Conservation (phyloP, 345 rosid genomes). For the Gossypium rotundifolium region DNA sequence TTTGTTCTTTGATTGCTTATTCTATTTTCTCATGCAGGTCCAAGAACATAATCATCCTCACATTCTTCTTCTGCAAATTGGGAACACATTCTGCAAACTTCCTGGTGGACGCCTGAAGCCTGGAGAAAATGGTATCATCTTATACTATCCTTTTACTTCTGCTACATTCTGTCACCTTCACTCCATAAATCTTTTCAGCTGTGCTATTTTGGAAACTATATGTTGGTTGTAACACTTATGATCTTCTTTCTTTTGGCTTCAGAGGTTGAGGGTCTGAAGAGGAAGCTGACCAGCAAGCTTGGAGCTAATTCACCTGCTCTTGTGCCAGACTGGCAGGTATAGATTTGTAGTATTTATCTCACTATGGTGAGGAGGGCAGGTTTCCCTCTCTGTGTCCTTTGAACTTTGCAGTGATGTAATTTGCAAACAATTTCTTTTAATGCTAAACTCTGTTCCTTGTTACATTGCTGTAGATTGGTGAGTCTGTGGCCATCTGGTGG, state of each 20-base stretch:
- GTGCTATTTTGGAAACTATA: not conserved
- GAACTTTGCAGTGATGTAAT: not conserved
- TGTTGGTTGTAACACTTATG: conserved; percentile 13
- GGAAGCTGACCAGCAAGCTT: conserved; percentile 92
- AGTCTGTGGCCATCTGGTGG: conserved; percentile 98
- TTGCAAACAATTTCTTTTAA: not conserved
- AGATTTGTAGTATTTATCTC: not conserved
- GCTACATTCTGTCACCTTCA: not conserved
- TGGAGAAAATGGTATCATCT: conserved; percentile 79
- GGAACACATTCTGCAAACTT: conserved; percentile 97
- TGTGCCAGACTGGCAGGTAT: conserved; percentile 94
- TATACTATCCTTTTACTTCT: not conserved
- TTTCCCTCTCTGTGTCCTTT: not conserved
- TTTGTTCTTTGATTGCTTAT: not conserved
- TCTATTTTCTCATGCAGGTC: conserved; percentile 50
- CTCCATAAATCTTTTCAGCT: not conserved
- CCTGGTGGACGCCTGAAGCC: conserved; percentile 96
- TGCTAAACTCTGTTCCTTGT: not conserved
- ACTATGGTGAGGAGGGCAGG: not conserved
- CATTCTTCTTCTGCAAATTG: conserved; percentile 93
- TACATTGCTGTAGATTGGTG: conserved; percentile 61
- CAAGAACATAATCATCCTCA: conserved; percentile 98
- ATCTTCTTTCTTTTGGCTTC: conserved; percentile 10
- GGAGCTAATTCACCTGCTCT: conserved; percentile 79
- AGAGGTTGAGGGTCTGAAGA: conserved; percentile 92